phyloP scores from a whole-genome alignment of 805 yeast genomes.

The Wickerhamomyces bovis region DNA sequence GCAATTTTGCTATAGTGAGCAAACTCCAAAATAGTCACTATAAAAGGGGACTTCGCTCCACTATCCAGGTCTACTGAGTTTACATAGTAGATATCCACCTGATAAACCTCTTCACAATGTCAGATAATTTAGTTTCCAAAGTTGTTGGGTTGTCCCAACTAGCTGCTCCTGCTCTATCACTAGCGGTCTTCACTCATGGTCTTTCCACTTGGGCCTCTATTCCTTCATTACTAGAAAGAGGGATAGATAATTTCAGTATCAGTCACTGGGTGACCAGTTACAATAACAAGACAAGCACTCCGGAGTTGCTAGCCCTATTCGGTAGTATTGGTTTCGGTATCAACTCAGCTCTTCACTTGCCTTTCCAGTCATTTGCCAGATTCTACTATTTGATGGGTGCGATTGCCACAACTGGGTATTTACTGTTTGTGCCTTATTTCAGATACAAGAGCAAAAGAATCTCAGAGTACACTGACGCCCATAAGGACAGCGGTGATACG shows the following conservation, averaged over 20 bases:
- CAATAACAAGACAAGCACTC: conserved; percentile 5
- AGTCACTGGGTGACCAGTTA: conserved; percentile 13
- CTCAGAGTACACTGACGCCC: conserved; percentile 2
- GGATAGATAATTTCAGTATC: conserved; percentile 9
- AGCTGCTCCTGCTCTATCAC: conserved; percentile 14
- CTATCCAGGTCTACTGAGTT: background rate
- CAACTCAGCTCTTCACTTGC: conserved; percentile 8
- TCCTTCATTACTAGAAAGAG: conserved; percentile 12
- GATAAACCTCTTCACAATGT: background rate
- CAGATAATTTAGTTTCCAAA: conserved; percentile 2
- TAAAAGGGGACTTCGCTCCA: background rate
- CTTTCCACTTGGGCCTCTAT: conserved; percentile 13
- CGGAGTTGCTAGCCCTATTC: conserved; percentile 6
- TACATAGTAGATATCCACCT: background rate
- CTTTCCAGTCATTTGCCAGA: conserved; percentile 11
- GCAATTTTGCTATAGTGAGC: background rate
- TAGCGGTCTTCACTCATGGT: conserved; percentile 11
- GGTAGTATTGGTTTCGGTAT: conserved; percentile 13
- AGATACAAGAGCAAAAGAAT: conserved; percentile 11
- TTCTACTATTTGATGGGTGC: conserved; percentile 16
- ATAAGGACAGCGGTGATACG: conserved; percentile 1
- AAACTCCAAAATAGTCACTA: background rate
- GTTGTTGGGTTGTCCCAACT: conserved; percentile 13
- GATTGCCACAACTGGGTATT: conserved; percentile 7
- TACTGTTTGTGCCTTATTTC: conserved; percentile 14